Base-by-base conservation (phyloP, 371 early-diverging fungal genomes). In the Mucor irregularis region DNA sequence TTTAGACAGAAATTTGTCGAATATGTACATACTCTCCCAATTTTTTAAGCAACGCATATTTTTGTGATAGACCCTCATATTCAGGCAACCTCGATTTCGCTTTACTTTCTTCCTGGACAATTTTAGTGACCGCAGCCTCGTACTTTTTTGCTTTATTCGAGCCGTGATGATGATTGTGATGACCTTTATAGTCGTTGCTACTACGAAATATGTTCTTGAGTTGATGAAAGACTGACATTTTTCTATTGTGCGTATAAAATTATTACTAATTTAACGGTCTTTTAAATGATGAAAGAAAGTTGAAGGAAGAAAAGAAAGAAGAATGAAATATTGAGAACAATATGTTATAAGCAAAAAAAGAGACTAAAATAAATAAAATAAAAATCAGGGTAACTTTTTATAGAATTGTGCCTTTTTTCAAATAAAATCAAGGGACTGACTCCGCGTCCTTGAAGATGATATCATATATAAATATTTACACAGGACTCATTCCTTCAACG, bases 1-100 rank as follows among this genome's bases (percentile, higher is more conserved):
- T 47, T 26, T 16, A 6, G 6, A 22, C 7, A 1, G 21, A 10
- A 13, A 33, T 38, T 38, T 17, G 26, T 5, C 0, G 28, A 13
- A 14, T 33, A 25, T 40, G 14, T 25, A 81, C 85, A 68, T 82
- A 85, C 88, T 86, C 88, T 64, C 88, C 88, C 68, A 88, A 69
- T 56, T 85, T 87, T 21, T 78, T 68, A 25, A 83, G 24, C 13
- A 87, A 52, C 16, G 47, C 59, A 54, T 76, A 87, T 21, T 71
- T 62, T 47, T 81, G 78, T 25, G 29, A 13, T n/a, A 87, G 54
- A 14, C 79, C 84, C 14, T 67, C 65, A 62, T 83, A 85, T 13
- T 22, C 31, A 25, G 86, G 85, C 5, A 83, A 17, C 22, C 50
- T 70, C 40, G 53, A 52, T 50, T 66, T 68, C 13, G 46, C 37